Base-by-base conservation (phyloP, 2,329 filamentous ascomycete genomes). In the Beauveria sp. region DNA sequence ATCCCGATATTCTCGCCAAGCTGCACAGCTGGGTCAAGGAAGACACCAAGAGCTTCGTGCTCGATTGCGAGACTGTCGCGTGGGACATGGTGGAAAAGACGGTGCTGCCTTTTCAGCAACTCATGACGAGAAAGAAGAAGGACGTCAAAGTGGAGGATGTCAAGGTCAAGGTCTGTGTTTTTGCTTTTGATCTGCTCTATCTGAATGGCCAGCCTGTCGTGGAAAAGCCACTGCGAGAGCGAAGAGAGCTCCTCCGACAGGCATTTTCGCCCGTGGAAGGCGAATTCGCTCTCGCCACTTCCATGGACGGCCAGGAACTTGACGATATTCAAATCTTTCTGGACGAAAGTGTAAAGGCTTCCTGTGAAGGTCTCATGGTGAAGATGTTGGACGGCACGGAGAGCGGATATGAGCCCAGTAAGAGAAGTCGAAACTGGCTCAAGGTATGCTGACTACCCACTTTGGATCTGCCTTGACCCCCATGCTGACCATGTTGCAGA, bases 61-160 rank as follows among this genome's bases (percentile, higher is more conserved):
- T 99, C n/a, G 95, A 99, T 72, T 99, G 95, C 72, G 95, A 99
- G 78, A 96, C 93, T 1, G 95, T 98, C 14, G 95, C 90, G 0
- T 98, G 95, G 93, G 95, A 99, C 73, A 83, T 91, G n/a, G 81
- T 83, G 1, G 91, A 95, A 78, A 97, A 96, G 81, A 96, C 96
- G 74, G 91, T 99, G 16, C 75, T 99, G 45, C 95, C 95, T 0
- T 99, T 99, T 79, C 95, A 99, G 74, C 92, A 96, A 72, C 83
- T 99, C 50, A 98, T 98, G 95, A 98, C 95, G 16, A 85, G 95
- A 60, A 99, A 99, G 79, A 88, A 90, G 73, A 99, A 98, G 77
- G 93, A 98, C 68, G 95, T 98, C 70, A 96, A 96, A 73, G 81
- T 90, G 8, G 93, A 96, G 71, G 93, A 98, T 67, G 89, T 98